A percentile compares a stretch with the other conserved stretches of the same genome.
phyloP scores from a whole-genome alignment of 1,284 basidiomycete species.

The Cryptococcus floricola region DNA sequence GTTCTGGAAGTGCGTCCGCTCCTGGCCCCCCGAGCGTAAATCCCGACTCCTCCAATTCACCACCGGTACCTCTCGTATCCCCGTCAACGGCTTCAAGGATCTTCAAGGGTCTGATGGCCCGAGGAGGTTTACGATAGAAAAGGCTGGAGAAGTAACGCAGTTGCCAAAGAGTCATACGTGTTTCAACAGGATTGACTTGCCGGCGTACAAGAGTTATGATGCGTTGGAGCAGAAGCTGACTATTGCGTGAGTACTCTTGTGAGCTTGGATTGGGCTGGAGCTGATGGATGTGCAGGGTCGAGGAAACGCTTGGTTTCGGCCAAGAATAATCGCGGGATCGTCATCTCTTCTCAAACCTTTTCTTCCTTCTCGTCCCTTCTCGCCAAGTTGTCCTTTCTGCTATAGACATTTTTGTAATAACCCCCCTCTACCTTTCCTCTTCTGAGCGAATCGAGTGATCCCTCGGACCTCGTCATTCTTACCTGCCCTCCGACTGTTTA shows the following conservation, averaged over 20 bases:
- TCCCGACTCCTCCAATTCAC: conserved; percentile 55
- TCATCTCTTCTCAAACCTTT: background rate
- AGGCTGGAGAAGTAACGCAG: conserved; percentile 86
- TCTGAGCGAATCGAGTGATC: background rate
- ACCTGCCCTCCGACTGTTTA: background rate
- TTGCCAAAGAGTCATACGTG: conserved; percentile 83
- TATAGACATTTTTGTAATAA: conserved; percentile 1
- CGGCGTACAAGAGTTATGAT: conserved; percentile 85
- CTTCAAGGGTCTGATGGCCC: conserved; percentile 96
- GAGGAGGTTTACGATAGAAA: conserved; percentile 89
- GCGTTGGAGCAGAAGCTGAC: conserved; percentile 84
- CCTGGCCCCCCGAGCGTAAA: conserved; percentile 95
- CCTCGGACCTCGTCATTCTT: background rate
- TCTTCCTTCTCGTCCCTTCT: background rate
- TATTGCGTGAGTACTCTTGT: conserved; percentile 55
- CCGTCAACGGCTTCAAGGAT: conserved; percentile 99
- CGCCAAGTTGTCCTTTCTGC: background rate
- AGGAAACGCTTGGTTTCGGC: conserved; percentile 57
- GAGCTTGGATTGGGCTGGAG: conserved; percentile 1
- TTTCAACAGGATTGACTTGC: conserved; percentile 83
- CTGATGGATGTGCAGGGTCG: conserved; percentile 53
- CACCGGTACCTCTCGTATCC: conserved; percentile 93
- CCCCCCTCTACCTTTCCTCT: background rate
- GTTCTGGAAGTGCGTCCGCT: conserved; percentile 99
- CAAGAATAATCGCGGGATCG: conserved; percentile 30